phyloP scores from a whole-genome alignment of 2,329 filamentous ascomycete species.

The Botryotinia convoluta region DNA sequence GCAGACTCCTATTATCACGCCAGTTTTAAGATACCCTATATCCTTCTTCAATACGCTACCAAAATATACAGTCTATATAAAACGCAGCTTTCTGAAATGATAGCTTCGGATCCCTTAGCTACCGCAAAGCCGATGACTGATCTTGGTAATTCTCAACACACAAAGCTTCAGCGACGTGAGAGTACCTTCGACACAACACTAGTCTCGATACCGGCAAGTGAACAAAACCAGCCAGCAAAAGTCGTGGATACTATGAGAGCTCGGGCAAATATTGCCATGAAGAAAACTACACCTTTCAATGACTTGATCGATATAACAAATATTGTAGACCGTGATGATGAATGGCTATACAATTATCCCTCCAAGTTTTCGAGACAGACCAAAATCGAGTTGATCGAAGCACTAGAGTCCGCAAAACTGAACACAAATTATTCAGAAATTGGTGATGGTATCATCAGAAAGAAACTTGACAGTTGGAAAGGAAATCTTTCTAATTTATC shows the following conservation, averaged over 20 bases:
- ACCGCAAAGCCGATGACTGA: rapidly evolving
- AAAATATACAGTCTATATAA: neutral
- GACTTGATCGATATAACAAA: neutral
- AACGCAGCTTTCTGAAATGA: rapidly evolving
- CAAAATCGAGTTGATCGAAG: neutral
- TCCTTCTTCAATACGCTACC: neutral
- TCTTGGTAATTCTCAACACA: neutral
- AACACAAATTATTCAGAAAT: neutral
- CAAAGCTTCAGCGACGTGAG: neutral
- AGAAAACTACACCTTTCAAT: neutral
- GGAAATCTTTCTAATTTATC: rapidly evolving
- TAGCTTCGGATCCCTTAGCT: rapidly evolving
- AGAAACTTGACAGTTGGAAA: neutral
- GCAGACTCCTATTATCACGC: neutral
- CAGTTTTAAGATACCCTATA: neutral
- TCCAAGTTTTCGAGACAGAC: neutral
- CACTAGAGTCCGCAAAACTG: no score
- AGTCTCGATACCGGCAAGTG: neutral
- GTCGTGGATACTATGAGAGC: no score
- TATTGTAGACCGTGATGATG: neutral
- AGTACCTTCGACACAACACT: neutral
- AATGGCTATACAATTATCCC: neutral
- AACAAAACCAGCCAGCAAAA: no score
- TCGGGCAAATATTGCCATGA: neutral
- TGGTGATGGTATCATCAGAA: neutral